Base-by-base conservation (phyloP, 75 land plant genomes). In the Ceratopteris richardii region DNA sequence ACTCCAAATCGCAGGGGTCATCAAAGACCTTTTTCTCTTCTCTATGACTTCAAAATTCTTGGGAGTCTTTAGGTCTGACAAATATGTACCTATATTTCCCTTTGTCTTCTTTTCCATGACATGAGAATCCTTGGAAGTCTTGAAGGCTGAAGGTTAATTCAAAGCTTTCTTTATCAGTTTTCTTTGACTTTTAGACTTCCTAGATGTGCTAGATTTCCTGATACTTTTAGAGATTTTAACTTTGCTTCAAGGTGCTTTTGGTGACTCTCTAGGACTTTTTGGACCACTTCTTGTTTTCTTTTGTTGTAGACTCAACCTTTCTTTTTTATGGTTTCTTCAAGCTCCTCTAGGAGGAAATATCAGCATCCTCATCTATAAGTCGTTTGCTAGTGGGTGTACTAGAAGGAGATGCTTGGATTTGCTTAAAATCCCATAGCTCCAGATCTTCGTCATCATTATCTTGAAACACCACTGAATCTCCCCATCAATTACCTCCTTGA, bases 361-460 rank as follows among this genome's bases (percentile, higher is more conserved):
- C 40, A 30, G 24, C 44, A 22, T 18, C 44, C 21, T 25, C 62
- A 47, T 39, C 62, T 12, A 48, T 7, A 7, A 23, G 46, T 7
- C 6, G 23, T 43, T 60, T 60, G 9, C 26, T 60, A 11, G 62
- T 1, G n/a, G n/a, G n/a, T n/a, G n/a, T n/a, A n/a, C n/a, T n/a
- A n/a, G n/a, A n/a, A n/a, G n/a, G n/a, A 13, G 48, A 42, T 14
- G 54, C 51, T 39, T 64, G 40, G 0, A 57, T 57, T 28, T 26
- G 16, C 59, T 58, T 57, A 41, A 70, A n/a, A 20, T 70, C 73
- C 55, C 31, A 66, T 42, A 51, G 61, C 16, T 65, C 60, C 44
- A 56, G 40, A 27, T 70, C 73, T 56, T 70, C 73, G 2, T 44
- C 51, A 37, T 70, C 73, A 6, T 68, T 68, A 58, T 70, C 73